Base-by-base conservation (phyloP, 192 early-diverging fungal species). In the Linnemannia zychae region DNA sequence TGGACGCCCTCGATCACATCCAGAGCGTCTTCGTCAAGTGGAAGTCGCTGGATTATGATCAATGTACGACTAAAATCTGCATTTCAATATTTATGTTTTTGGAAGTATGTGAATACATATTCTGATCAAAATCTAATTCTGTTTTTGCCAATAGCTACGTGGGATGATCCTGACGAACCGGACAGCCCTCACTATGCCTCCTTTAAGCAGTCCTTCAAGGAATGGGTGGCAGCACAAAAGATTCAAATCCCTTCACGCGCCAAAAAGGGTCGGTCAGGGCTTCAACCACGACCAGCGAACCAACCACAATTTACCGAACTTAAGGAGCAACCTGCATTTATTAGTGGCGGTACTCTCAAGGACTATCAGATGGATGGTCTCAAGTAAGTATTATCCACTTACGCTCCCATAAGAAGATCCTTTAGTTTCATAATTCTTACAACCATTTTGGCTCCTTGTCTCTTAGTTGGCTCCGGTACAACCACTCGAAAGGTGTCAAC, bases 291-390 rank as follows among this genome's bases (percentile, higher is more conserved):
- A n/a, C 37, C 72, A 15, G 57, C 66, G 16, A 74, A 60, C 11
- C 71, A 80, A n/a, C 77, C 81, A 47, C 71, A 70, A 46, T 93
- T 92, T 74, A 69, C 73, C 7, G 92, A 92, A 72, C 74, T 90
- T 47, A 89, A 88, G 49, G 74, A 78, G 16, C 94, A 95, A 50
- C 93, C 93, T 36, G 52, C 66, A 11, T 91, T 84, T 48, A 72
- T 95, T 24, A 73, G 71, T n/a, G 87, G 88, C 28, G 93, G 94
- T 22, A 82, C 80, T 11, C 72, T 95, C 40, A 93, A 93, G 82
- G 82, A 87, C 37, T 93, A 95, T 87, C 94, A 96, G 78, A 67
- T 95, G 74, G 89, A 92, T 28, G 90, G 88, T n/a, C 60, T 94
- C 12, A 93, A 89, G 91, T 87, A 86, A 80, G 76, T 66, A 52